Conservation (phyloP, 768 basidiomycete species). For the Tephrocybe sp. region DNA sequence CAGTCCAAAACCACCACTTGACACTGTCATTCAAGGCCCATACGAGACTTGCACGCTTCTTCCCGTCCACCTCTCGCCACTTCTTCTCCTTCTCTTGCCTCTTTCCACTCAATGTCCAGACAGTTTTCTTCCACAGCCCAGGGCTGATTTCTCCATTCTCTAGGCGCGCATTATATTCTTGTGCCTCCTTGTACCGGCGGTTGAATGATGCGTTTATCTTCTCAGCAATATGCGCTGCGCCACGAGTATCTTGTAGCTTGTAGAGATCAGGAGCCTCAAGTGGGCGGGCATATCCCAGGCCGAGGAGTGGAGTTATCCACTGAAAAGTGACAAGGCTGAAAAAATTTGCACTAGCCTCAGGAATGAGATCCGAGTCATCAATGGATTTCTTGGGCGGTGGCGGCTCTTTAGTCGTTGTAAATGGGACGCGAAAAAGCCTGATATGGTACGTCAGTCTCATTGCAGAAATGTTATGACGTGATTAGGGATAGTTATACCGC, state of each 20-base stretch:
- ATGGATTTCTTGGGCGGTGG: constrained; percentile 51
- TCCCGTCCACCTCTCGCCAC: constrained; percentile 68
- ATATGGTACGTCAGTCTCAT: neutral
- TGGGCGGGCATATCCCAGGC: constrained; percentile 77
- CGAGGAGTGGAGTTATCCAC: constrained; percentile 76
- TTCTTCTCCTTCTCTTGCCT: constrained; percentile 54
- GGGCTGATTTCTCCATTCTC: constrained; percentile 64
- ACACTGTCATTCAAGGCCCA: constrained; percentile 78
- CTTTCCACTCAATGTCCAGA: constrained; percentile 62
- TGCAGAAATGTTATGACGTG: neutral
- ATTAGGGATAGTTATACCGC: neutral
- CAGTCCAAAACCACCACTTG: constrained; percentile 78
- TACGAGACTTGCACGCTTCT: constrained; percentile 59
- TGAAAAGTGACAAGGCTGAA: constrained; percentile 62
- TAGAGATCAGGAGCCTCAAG: constrained; percentile 81
- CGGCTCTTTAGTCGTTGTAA: constrained; percentile 37
- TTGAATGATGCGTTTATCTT: constrained; percentile 68
- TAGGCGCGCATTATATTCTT: constrained; percentile 71
- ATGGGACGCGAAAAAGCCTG: constrained; percentile 36
- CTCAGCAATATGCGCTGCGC: constrained; percentile 59
- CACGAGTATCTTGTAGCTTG: constrained; percentile 66
- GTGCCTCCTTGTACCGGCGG: constrained; percentile 51
- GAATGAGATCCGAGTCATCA: constrained; percentile 60
- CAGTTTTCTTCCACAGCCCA: constrained; percentile 45
- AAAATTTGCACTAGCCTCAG: constrained; percentile 65